Base-by-base conservation (phyloP, 148 eudicot species). In the Nyssa sinensis region DNA sequence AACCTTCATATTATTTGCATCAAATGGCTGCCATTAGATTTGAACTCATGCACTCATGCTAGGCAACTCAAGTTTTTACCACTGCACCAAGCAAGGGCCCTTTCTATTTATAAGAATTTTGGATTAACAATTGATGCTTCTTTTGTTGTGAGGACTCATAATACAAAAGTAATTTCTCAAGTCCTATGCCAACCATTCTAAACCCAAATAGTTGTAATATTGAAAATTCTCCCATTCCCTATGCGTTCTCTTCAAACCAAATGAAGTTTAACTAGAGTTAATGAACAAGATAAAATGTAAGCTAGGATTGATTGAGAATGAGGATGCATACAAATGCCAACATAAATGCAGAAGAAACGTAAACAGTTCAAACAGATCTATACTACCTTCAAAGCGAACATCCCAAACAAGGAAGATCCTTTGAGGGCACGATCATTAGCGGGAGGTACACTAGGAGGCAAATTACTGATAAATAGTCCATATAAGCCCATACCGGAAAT, bases 401-500 rank as follows among this genome's bases (percentile, higher is more conserved):
- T 95, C 70, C 97, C 98, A 74, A 95, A 95, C 82, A 95, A 84
- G 73, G 98, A 95, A 68, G 98, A 95, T 0, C 94, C 96, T 75
- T 72, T 81, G 24, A 95, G 82, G 75, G 97, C 96, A 7, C 93
- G 96, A 75, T 95, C 98, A 64, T 3, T 68, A 60, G 64, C 30
- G 6, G 98, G 90, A 76, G 80, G 82, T 29, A 76, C 61, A 77
- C 82, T 73, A 34, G 83, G 78, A 64, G 97, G 84, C 21, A 80
- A 82, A 59, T 95, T 92, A 63, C 86, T 85, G 79, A 95, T 95
- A 77, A 95, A 92, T 34, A 95, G 60, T 51, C 96, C 97, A n/a
- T 92, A 95, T 30, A 95, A 83, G 41, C 98, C 98, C 97, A 95
- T 92, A 3, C 96, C 98, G 68, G 92, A 95, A 66, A 95, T 93